Percentiles rank a stretch among this genome's conserved stretches.
Evolutionary conservation across 108 stramenopile genomes (phyloP).

Genomic region (Poteriospumella lacustris): DNA sequence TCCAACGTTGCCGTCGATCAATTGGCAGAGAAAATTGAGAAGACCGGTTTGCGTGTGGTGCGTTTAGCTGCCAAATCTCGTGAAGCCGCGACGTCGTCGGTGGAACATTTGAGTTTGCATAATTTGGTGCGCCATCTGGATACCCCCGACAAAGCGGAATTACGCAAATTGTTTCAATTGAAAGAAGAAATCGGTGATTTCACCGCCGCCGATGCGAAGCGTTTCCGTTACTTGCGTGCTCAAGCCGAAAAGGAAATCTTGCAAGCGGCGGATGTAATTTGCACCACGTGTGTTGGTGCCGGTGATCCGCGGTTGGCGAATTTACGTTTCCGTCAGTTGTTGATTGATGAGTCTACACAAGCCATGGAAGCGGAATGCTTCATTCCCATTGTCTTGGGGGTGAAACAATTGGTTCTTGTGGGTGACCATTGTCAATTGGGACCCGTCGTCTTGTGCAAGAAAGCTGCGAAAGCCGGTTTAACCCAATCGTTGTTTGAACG

Average conservation of each 20-base stretch:
- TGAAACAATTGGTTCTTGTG: constrained; percentile 94
- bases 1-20: constrained; percentile 98
- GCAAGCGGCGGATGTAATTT: constrained; percentile 96
- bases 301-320: constrained; percentile 91
- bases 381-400: constrained; percentile 91
- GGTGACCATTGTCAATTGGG: constrained; percentile 98
- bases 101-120: constrained; percentile 84
- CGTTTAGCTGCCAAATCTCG: constrained; percentile 84
- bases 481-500: constrained; percentile 92
- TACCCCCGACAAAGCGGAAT: constrained; percentile 63
- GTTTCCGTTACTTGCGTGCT: constrained; percentile 62
- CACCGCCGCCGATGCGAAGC: constrained; percentile 78
- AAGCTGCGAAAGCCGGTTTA: constrained; percentile 86
- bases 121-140: constrained; percentile 57
- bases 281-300: constrained; percentile 94
- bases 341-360: constrained; percentile 98
- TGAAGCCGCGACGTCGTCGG: constrained; percentile 71
- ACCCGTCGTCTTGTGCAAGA: constrained; percentile 95
- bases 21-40: constrained; percentile 91
- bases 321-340: constrained; percentile 87
- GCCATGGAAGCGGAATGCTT: constrained; percentile 94
- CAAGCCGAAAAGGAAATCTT: constrained; percentile 86
- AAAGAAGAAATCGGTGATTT: constrained; percentile 92
- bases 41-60: constrained; percentile 87
- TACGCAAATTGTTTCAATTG: constrained; percentile 80